Base-by-base conservation (phyloP, 2,329 filamentous ascomycete species). In the Pyrenophora teres region DNA sequence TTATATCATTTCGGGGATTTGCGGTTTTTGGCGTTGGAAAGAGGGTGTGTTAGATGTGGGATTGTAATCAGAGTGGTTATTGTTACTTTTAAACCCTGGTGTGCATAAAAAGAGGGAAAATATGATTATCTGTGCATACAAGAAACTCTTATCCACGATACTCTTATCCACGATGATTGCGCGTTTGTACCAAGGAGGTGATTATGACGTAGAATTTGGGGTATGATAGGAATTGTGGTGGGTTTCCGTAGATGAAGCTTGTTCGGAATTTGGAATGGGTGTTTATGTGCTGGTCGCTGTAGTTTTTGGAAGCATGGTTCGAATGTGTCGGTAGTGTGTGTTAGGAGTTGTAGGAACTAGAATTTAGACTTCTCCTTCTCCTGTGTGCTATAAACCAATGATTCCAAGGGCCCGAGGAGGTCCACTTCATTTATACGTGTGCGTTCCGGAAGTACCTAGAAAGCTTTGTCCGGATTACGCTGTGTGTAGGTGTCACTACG, bases 111-210 rank as follows among this genome's bases (percentile, higher is more conserved):
- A 25, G 6, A 8, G 2, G 23, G 23, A 8, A 25, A 9, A 25
- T 8, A 2, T 25, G 8, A 25, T 9, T 25, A 7, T 25, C 23
- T 25, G 2, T 9, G 23, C 6, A 6, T 25, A 25, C 23, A 25
- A 25, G 23, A 25, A 5, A 25, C 23, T 2, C 23, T 7, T 9
- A 25, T 6, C 7, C 23, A 25, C 23, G 7, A 25, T 1, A 67
- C 62, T 4, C 61, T 31, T 1, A 79, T 43, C 49, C 73, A 78
- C 0, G 65, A 59, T 31, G 54, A 63, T 58, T 78, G 78, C 1
- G 71, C 67, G 2, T 70, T 59, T 21, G 19, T 15, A 15, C 15
- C 15, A 15, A 15, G 15, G 15, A 15, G 15, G 15, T 15, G 15
- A 15, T 15, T 15, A 15, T 15, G 15, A 15, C 15, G 15, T 15